Percentiles rank a stretch among this genome's conserved stretches.
These are phyloP conservation scores for Terana coerulea DNA, from an alignment of 768 basidiomycete species.

Conservation along the genomic window DNA sequence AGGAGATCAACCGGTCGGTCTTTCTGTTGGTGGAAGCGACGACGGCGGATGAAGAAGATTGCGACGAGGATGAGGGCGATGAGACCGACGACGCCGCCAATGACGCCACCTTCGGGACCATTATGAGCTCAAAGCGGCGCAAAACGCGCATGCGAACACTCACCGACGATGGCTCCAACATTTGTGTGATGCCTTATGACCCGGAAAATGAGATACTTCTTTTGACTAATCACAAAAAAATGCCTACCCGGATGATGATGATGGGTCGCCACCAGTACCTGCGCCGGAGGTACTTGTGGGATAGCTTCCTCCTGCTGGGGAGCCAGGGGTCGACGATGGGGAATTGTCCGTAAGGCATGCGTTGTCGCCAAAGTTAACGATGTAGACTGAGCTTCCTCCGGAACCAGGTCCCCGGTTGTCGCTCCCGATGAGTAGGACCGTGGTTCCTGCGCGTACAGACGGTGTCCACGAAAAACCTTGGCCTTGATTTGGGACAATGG, in stretches of 20 bases:
- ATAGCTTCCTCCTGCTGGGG: conserved; percentile 71
- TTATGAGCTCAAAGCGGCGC: too few relatives aligned
- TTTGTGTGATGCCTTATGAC: conserved; percentile 25
- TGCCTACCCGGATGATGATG: conserved; percentile 17
- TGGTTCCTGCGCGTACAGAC: conserved; percentile 59
- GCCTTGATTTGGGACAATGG: conserved; percentile 39
- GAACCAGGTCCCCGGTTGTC: conserved; percentile 64
- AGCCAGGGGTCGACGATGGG: conserved; percentile 75
- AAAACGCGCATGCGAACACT: too few relatives aligned
- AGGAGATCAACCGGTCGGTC: conserved; percentile 69
- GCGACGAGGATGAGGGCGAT: conserved; percentile 40
- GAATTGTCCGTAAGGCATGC: conserved; percentile 57
- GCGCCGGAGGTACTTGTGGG: conserved; percentile 49
- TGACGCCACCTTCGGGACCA: conserved; percentile 43
- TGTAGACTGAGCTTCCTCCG: conserved; percentile 59
- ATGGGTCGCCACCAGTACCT: conserved; percentile 26
- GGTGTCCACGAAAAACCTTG: conserved; percentile 72
- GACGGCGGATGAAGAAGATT: conserved; percentile 49
- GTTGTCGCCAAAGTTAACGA: conserved; percentile 51
- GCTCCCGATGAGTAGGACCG: conserved; percentile 61
- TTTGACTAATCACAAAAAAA: neutral
- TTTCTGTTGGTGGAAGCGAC: conserved; percentile 36
- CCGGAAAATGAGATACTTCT: neutral
- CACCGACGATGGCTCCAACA: conserved; percentile 50
- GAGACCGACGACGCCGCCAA: conserved; percentile 54